Base-by-base conservation (phyloP, 306 rosid species). In the Prunus kanzakura region DNA sequence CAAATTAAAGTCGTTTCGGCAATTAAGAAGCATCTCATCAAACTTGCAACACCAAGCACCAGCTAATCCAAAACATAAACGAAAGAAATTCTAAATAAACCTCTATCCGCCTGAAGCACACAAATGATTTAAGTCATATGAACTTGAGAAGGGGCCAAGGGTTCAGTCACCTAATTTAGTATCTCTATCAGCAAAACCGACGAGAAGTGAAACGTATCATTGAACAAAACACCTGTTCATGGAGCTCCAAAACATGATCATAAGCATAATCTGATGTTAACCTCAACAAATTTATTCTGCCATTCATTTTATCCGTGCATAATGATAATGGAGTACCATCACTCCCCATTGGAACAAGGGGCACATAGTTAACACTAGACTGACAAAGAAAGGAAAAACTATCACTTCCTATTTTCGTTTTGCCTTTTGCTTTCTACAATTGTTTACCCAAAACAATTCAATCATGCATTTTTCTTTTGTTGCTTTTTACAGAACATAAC, bases 1-100 rank as follows among this genome's bases (percentile, higher is more conserved):
- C 51, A 4, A 49, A 56, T 46, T 64, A 13, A 25, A 60, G 11
- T 7, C 19, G 1, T 43, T 11, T 41, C 2, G 15, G 50, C 58
- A 73, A 57, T 46, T 22, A 57, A 58, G 22, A 10, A 41, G 32
- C 4, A 35, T 14, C 29, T 80, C 75, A 80, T 73, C 45, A 49
- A 14, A 60, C 27, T 54, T 23, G 11, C 64, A 82, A 20, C 52
- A 41, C 47, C 54, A 69, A 57, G 6, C 25, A 3, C 56, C 2
- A 65, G 45, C 43, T 73, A 30, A 15, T 27, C 4, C 6, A 46
- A 56, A 27, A 66, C 30, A 9, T 8, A 25, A 1, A 6, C 16
- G 35, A 11, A 19, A 78, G 50, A 55, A 72, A 22, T 13, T 63
- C 9, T 27, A 9, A 23, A 41, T 7, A 56, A 60, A 60, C 32